Percentiles rank a stretch among this genome's conserved stretches.
Conservation (phyloP, 257 asterid species). For the Gentiana straminea region DNA sequence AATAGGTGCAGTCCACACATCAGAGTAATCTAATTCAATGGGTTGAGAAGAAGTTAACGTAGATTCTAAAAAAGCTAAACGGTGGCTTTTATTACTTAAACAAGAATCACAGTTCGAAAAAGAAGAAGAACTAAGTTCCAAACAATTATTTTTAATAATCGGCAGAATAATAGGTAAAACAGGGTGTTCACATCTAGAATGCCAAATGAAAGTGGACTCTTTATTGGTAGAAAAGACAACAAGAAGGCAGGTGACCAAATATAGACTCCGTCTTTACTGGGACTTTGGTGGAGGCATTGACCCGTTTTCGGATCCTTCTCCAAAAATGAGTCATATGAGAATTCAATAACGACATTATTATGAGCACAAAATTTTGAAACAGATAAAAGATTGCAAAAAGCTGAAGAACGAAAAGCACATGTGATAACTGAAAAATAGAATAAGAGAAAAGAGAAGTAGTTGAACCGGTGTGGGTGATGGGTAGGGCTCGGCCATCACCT, state of each 20-base stretch:
- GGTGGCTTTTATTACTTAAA: background rate
- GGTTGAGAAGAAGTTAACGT: background rate
- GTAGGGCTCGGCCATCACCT: constrained; percentile 4
- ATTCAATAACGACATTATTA: too few relatives aligned
- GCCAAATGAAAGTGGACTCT: background rate
- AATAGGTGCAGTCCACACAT: background rate
- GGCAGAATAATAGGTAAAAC: background rate
- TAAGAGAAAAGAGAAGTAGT: background rate
- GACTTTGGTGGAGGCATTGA: too few relatives aligned
- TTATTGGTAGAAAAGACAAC: too few relatives aligned
- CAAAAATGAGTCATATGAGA: too few relatives aligned
- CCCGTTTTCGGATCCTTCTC: too few relatives aligned
- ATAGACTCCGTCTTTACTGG: background rate
- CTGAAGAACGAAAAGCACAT: too few relatives aligned
- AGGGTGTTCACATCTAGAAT: constrained; percentile 2
- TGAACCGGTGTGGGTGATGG: background rate
- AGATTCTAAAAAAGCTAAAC: background rate
- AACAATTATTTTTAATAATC: background rate
- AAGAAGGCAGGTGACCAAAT: background rate
- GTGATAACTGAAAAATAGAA: too few relatives aligned
- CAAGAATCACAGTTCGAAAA: background rate
- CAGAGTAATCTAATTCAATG: background rate
- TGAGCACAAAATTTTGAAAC: too few relatives aligned
- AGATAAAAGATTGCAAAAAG: too few relatives aligned
- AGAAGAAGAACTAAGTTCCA: background rate